Base-by-base conservation (phyloP, 73 alveolate species). In the Paramecium sonneborni region DNA sequence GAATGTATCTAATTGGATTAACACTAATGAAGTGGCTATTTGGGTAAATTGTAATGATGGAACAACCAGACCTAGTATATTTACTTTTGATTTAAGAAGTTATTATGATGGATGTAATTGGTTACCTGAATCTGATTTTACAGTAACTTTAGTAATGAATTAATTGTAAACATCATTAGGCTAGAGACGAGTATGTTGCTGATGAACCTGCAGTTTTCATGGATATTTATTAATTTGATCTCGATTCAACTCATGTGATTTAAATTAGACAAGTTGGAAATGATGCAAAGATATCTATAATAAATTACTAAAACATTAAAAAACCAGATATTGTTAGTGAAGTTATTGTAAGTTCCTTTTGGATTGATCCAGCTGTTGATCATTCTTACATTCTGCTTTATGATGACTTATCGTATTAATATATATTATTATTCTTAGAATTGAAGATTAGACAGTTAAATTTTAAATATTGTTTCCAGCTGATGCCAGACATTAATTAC, bases 41-140 rank as follows among this genome's bases (percentile, higher is more conserved):
- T 79, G 90, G 90, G 46, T 23, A 24, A 79, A 79, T 44, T 37
- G 55, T 79, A 79, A 79, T 79, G 90, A 79, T 79, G 90, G 74
- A 21, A 0, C 46, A 3, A 24, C 90, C 9, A 46, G 14, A 41
- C 90, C 90, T 5, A 43, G 28, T 14, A 79, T 79, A 5, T 79
- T 23, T 23, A n/a, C 55, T 3, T 11, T 79, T 39, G 90, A 79
- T 43, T 21, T 43, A 18, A 79, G 90, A 79, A 18, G 14, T 2
- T 79, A 41, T 79, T 79, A 41, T 79, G 69, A 79, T 39, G 90
- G 57, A 0, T 0, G 3, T 3, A 38, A 35, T 3, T 72, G 86
- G 86, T 41, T 72, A 34, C 57, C 32, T 9, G 86, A 72, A 72
- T 14, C 90, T 7, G 76, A 79, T 41, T 43, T 15, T 44, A 2